Evolutionary conservation across 208 protist species (phyloP).

Genomic region (Crithidia fasciculata): DNA sequence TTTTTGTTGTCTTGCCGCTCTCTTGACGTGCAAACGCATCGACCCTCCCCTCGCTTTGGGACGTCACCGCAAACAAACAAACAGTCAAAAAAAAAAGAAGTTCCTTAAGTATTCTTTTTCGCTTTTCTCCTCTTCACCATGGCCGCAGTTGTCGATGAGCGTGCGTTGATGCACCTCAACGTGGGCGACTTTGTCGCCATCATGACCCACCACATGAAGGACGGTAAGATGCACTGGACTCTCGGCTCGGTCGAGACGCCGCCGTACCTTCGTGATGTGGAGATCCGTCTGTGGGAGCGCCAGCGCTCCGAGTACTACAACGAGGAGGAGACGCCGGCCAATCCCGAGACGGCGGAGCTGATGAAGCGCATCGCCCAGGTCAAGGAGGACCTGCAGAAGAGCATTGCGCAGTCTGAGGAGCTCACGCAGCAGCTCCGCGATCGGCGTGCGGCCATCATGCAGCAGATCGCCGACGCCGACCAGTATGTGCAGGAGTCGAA

Average conservation of each 20-base stretch:
- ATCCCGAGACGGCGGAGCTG: constrained; percentile 61
- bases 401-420: constrained; percentile 61
- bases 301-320: constrained; percentile 49
- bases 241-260: constrained; percentile 74
- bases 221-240: constrained; percentile 75
- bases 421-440: constrained; percentile 74
- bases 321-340: constrained; percentile 46
- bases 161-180: constrained; percentile 52
- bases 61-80: too few relatives aligned
- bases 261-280: constrained; percentile 74
- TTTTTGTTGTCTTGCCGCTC: too few relatives aligned
- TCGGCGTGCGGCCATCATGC: constrained; percentile 61
- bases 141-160: constrained; percentile 28
- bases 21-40: too few relatives aligned
- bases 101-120: neutral
- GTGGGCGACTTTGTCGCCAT: constrained; percentile 82
- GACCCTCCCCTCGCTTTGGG: too few relatives aligned
- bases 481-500: constrained; percentile 70
- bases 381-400: constrained; percentile 62
- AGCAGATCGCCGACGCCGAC: constrained; percentile 59
- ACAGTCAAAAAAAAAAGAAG: neutral
- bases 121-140: constrained; percentile 6
- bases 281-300: constrained; percentile 77
- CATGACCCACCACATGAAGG: constrained; percentile 56
- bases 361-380: constrained; percentile 59